Evolutionary conservation across 345 rosid genomes (phyloP).

Genomic region (Durio zibethinus): DNA sequence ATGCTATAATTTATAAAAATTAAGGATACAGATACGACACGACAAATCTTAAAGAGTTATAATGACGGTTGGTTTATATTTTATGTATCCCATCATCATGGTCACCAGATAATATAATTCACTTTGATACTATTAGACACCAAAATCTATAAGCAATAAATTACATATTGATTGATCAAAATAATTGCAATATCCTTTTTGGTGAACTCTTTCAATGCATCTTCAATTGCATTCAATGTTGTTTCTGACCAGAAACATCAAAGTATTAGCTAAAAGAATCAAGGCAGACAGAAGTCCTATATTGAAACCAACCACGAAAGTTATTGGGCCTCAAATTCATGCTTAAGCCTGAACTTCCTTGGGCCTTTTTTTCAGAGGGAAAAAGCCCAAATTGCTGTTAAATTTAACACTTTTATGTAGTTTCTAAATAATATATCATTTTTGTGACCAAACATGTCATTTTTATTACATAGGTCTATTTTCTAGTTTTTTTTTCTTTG

Average conservation of each 20-base stretch:
- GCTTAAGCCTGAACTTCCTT: no score
- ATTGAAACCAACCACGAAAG: neutral
- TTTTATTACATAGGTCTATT: no score
- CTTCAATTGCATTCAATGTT: conserved; percentile 75
- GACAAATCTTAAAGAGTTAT: neutral
- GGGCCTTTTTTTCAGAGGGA: no score
- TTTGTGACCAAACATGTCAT: no score
- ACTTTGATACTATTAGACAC: neutral
- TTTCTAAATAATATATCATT: no score
- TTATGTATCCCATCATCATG: neutral
- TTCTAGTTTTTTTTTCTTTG: no score
- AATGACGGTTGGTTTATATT: neutral
- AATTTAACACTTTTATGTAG: no score
- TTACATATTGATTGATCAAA: conserved; percentile 80
- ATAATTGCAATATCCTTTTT: conserved; percentile 71
- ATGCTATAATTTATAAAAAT: no score
- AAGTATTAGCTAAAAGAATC: neutral
- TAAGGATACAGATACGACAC: no score
- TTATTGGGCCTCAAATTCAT: no score
- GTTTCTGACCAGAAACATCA: conserved; percentile 44
- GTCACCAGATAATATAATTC: neutral
- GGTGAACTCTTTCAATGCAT: conserved; percentile 77
- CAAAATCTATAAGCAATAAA: conserved; percentile 21
- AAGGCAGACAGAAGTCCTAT: neutral
- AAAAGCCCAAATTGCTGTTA: no score